Conservation (phyloP, 163 green algal genomes). For the Coccomyxa subellipsoidea region DNA sequence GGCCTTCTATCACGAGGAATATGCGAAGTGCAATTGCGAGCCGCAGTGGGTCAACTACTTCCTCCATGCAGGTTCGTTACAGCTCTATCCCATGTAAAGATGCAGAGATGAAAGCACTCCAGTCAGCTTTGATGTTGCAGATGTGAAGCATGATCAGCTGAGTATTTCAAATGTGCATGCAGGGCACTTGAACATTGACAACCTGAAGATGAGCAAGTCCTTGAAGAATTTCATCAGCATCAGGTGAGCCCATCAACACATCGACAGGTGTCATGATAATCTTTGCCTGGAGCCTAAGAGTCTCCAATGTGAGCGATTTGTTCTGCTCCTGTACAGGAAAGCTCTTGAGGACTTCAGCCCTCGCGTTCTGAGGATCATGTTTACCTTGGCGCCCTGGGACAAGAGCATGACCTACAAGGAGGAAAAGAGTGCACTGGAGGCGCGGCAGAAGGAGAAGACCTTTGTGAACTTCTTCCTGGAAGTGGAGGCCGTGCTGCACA, state of each 20-base stretch:
- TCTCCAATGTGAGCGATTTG: no score
- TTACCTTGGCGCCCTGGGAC: conserved; percentile 88
- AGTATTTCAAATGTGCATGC: no score
- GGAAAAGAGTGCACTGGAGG: conserved; percentile 20
- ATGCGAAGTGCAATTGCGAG: conserved; percentile 20
- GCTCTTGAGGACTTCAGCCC: conserved; percentile 71
- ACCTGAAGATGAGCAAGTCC: conserved; percentile 98
- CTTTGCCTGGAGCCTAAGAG: no score
- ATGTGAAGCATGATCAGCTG: no score
- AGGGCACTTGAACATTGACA: conserved; percentile 94
- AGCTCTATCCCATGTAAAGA: no score
- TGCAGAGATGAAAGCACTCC: no score
- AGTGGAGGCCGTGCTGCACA: conserved; percentile 68
- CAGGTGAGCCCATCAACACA: conserved; percentile 34
- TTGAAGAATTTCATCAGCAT: conserved; percentile 99
- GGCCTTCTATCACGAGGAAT: conserved; percentile 74
- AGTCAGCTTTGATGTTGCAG: no score
- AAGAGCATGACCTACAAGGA: conserved; percentile 76
- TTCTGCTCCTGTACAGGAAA: conserved; percentile 50
- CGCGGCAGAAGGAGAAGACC: conserved; percentile 57
- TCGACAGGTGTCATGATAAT: no score
- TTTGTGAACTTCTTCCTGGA: conserved; percentile 95
- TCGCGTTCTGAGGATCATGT: conserved; percentile 93
- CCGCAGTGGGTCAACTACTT: conserved; percentile 99
- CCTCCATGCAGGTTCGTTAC: conserved; percentile 64